phyloP scores from a whole-genome alignment of 2,329 filamentous ascomycete genomes.

The Tympanopsis confertula region DNA sequence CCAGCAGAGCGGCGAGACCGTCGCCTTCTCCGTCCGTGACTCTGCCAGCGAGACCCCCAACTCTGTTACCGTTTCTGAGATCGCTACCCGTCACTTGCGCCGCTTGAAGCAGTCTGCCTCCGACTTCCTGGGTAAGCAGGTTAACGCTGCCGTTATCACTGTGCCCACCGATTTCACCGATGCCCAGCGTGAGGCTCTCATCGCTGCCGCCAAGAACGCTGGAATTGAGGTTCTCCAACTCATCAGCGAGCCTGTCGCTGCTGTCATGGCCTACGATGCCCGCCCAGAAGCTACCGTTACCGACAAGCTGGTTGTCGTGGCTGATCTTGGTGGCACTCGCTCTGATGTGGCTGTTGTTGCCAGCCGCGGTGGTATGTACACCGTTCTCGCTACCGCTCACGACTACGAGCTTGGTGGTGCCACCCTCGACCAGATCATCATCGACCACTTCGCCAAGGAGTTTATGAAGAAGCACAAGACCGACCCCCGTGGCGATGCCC shows the following conservation, averaged over 20 bases:
- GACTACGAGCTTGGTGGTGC: constrained; percentile 62
- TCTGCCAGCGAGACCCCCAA: constrained; percentile 33
- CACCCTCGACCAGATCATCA: constrained; percentile 56
- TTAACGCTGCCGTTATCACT: constrained; percentile 61
- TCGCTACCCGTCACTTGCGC: constrained; percentile 54
- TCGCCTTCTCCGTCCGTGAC: constrained; percentile 58
- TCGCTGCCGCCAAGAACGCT: constrained; percentile 47
- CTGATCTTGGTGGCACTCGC: constrained; percentile 59
- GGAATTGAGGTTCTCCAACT: constrained; percentile 60
- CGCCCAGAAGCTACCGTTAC: constrained; percentile 42
- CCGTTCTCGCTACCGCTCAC: constrained; percentile 60
- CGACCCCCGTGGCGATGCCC: constrained; percentile 72
- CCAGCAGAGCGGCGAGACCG: constrained; percentile 41
- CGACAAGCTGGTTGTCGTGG: constrained; percentile 61
- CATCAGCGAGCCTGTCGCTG: constrained; percentile 60
- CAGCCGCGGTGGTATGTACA: constrained; percentile 64
- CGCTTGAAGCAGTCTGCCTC: constrained; percentile 54
- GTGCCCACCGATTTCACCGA: constrained; percentile 63
- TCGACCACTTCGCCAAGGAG: constrained; percentile 67
- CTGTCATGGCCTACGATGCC: constrained; percentile 60
- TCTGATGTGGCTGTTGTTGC: constrained; percentile 61
- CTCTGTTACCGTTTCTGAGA: constrained; percentile 50
- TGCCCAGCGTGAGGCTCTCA: constrained; percentile 51
- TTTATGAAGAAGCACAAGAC: constrained; percentile 87
- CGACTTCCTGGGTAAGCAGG: constrained; percentile 57